Evolutionary conservation across 257 asterid genomes (phyloP), one percentile per base, ranked within the genome.

Genomic region (Agastache rugosa): DNA sequence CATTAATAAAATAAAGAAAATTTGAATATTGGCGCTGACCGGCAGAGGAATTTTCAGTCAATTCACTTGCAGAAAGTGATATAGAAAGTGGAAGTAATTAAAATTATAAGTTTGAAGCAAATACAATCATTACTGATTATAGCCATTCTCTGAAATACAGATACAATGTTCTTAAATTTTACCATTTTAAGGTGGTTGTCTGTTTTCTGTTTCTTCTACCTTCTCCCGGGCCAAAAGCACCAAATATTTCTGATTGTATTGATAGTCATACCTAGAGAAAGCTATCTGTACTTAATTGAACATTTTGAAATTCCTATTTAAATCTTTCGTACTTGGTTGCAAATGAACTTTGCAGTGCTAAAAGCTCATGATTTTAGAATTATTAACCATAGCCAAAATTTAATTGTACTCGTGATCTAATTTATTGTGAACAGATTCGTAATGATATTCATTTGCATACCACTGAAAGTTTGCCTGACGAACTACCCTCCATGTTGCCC

Each of bases 391-490:
- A 67, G 20, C 76, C 34, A 27, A 31, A 12, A 39, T 27, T 11
- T 51, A 53, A 27, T 45, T 59, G 47, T 37, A 22, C 34, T 5
- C 6, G 55, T 45, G 60, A 44, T 74, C 23, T 50, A 17, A 51
- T 67, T 31, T 56, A 60, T 25, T 53, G 67, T 59, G 41, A 61
- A 61, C 16, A 53, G 14, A 35, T 42, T 25, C 54, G 20, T 37
- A 23, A 50, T 66, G 68, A 68, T 20, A 67, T 27, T 79, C 34
- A 71, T 54, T 79, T 67, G 71, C 90, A 48, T 86, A 90, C 98
- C 89, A 64, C 82, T 61, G 77, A 80, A 56, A 74, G 71, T 79
- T 79, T 84, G 67, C 86, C 78, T 67, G 89, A 84, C 50, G 87
- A 81, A 74, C 71, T 68, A 72, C 78, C 67, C 63, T 63, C 81